Percentiles rank a stretch among this genome's conserved stretches.
Conservation (phyloP, 441 rosid genomes). For the Hura crepitans region DNA sequence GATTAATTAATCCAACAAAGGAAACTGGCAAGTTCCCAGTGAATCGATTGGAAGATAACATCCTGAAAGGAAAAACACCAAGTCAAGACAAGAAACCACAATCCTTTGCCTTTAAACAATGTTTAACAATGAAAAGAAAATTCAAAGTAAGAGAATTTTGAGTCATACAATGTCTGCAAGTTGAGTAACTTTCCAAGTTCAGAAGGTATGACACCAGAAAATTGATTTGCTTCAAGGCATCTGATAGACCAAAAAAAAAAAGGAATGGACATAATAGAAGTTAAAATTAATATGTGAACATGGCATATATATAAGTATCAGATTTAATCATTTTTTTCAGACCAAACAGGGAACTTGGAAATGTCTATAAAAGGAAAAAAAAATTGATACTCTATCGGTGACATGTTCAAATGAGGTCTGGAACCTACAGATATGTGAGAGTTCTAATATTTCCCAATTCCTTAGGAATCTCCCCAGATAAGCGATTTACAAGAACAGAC, state of each 20-base stretch:
- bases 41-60: slow-evolving; percentile 67
- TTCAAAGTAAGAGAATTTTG: slow-evolving; percentile 19
- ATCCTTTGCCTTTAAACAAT: slow-evolving; percentile 10
- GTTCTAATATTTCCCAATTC: slow-evolving; percentile 53
- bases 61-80: slow-evolving; percentile 39
- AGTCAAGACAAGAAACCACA: slow-evolving; percentile 14
- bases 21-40: slow-evolving; percentile 59
- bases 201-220: slow-evolving; percentile 60
- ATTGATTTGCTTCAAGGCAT: slow-evolving; percentile 63
- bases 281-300: too few relatives aligned
- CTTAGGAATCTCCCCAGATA: slow-evolving; percentile 77
- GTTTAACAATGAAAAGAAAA: background rate
- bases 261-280: background rate
- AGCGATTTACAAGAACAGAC: slow-evolving; percentile 64
- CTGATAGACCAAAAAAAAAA: slow-evolving; percentile 30
- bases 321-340: background rate
- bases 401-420: slow-evolving; percentile 2
- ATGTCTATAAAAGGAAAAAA: background rate
- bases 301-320: background rate
- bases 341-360: background rate
- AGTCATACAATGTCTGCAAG: slow-evolving; percentile 52
- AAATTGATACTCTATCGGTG: background rate
- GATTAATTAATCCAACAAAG: slow-evolving; percentile 46
- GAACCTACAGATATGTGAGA: slow-evolving; percentile 64
- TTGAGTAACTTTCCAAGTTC: slow-evolving; percentile 64